A percentile compares a stretch with the other conserved stretches of the same genome.
phyloP scores from a whole-genome alignment of 2,329 filamentous ascomycete genomes.

The Xylariaceae sp. region DNA sequence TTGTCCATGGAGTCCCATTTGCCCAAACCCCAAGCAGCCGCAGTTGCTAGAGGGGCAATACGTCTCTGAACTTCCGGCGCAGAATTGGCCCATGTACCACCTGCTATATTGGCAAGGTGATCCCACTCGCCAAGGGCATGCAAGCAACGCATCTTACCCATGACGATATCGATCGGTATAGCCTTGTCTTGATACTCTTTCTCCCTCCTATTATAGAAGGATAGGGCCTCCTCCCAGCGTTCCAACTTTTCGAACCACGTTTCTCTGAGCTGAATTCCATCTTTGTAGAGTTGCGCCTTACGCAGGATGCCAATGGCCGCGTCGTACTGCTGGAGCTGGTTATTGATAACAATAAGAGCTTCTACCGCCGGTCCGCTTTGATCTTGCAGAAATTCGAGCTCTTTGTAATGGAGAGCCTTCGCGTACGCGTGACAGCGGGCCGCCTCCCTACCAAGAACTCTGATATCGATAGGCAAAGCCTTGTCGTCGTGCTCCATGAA shows the following conservation, averaged over 20 bases:
- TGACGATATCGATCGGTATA: constrained; percentile 86
- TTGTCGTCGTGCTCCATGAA: constrained; percentile 99
- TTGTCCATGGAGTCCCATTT: constrained; percentile 99
- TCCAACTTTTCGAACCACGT: constrained; percentile 99
- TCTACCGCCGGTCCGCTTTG: constrained; percentile 95
- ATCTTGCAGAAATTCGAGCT: constrained; percentile 96
- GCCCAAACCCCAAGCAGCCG: constrained; percentile 92
- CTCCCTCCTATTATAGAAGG: constrained; percentile 88
- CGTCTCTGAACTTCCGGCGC: constrained; percentile 83
- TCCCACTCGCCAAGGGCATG: constrained; percentile 99
- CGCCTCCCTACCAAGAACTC: constrained; percentile 90
- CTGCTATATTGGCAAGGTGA: constrained; percentile 80
- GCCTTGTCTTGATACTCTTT: constrained; percentile 62
- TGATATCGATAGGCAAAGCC: constrained; percentile 94
- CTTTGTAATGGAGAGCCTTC: constrained; percentile 98
- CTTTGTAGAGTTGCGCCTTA: constrained; percentile 92
- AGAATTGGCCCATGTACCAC: constrained; percentile 92
- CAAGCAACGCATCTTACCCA: constrained; percentile 99
- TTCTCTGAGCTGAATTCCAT: constrained; percentile 90
- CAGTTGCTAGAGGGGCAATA: constrained; percentile 91
- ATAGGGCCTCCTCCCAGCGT: constrained; percentile 94
- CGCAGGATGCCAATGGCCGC: constrained; percentile 96
- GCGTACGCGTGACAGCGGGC: constrained; percentile 97
- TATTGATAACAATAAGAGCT: constrained; percentile 98
- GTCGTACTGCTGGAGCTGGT: constrained; percentile 97